Conservation (phyloP, 176 grass and related monocot species). For the Pharus latifolius region DNA sequence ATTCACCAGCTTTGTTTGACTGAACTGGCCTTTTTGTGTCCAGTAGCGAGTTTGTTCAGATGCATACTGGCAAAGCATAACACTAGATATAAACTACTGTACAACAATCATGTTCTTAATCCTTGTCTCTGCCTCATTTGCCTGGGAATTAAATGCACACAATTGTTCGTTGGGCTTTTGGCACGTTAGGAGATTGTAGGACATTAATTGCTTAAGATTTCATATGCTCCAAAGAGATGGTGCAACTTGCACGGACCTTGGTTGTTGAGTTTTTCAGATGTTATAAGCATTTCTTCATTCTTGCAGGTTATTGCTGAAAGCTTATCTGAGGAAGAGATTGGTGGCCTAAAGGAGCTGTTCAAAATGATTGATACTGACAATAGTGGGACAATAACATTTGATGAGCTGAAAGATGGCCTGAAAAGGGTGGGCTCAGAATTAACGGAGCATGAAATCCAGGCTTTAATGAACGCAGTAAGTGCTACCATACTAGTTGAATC, state of each 20-base stretch:
- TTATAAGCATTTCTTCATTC: conserved; percentile 3
- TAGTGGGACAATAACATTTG: conserved; percentile 98
- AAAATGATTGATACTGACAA: conserved; percentile 97
- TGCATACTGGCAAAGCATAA: not conserved
- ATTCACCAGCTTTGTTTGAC: not conserved
- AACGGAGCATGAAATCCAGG: conserved; percentile 86
- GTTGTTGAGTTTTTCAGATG: not conserved
- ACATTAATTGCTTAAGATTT: too few species aligned
- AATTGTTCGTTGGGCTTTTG: not conserved
- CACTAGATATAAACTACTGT: not conserved
- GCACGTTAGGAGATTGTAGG: not conserved
- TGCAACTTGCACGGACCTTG: not conserved
- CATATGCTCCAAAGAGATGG: not conserved
- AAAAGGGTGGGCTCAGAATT: conserved; percentile 93
- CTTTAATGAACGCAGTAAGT: conserved; percentile 82
- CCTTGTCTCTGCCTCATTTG: not conserved
- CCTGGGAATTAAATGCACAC: not conserved
- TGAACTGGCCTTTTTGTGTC: not conserved
- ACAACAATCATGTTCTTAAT: not conserved
- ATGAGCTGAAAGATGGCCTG: conserved; percentile 95
- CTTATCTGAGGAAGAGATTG: conserved; percentile 97
- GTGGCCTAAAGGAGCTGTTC: conserved; percentile 93
- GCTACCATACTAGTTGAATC: conserved; percentile 2
- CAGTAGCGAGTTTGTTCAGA: not conserved
- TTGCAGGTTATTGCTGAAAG: conserved; percentile 94